Evolutionary conservation across 2,329 filamentous ascomycete genomes (phyloP).

Genomic region (Penicillium paneum): DNA sequence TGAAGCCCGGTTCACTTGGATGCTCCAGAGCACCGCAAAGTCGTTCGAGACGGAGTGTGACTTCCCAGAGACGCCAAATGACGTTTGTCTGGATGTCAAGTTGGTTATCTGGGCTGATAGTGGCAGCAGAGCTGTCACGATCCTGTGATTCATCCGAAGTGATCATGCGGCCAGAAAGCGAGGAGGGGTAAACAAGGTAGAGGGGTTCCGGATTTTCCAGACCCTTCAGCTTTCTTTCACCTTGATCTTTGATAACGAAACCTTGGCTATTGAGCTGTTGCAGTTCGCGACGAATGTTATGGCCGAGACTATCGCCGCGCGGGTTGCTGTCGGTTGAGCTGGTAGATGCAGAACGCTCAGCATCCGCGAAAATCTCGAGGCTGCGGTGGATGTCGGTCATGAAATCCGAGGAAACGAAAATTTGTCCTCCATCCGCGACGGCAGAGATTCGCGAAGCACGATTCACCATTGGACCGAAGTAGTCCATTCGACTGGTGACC

Average conservation of each 20-base stretch:
- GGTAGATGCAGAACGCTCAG: constrained; percentile 65
- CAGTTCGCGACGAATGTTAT: constrained; percentile 80
- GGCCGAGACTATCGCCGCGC: constrained; percentile 66
- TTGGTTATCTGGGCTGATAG: constrained; percentile 60
- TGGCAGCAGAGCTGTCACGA: constrained; percentile 48
- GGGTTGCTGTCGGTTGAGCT: constrained; percentile 71
- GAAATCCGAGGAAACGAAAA: constrained; percentile 94
- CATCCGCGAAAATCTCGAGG: constrained; percentile 83
- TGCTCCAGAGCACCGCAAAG: constrained; percentile 85
- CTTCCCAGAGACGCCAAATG: constrained; percentile 85
- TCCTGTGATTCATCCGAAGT: constrained; percentile 49
- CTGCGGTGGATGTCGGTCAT: constrained; percentile 93
- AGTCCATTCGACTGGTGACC: constrained; percentile 97
- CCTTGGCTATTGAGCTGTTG: constrained; percentile 83
- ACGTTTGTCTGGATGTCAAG: constrained; percentile 79
- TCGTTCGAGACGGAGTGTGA: constrained; percentile 87
- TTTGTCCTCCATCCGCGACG: constrained; percentile 93
- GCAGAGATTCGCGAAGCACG: constrained; percentile 90
- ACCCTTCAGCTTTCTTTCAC: constrained; percentile 91
- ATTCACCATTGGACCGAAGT: constrained; percentile 99
- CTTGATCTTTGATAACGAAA: constrained; percentile 95
- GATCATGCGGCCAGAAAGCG: constrained; percentile 67
- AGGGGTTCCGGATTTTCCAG: constrained; percentile 95
- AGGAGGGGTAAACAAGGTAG: constrained; percentile 91
- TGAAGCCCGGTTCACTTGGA: constrained; percentile 59